Percentiles rank a stretch among this genome's conserved stretches.
These are phyloP conservation scores for Colletotrichum melonis DNA, from an alignment of 2,329 filamentous ascomycete genomes.

Conservation along the genomic window DNA sequence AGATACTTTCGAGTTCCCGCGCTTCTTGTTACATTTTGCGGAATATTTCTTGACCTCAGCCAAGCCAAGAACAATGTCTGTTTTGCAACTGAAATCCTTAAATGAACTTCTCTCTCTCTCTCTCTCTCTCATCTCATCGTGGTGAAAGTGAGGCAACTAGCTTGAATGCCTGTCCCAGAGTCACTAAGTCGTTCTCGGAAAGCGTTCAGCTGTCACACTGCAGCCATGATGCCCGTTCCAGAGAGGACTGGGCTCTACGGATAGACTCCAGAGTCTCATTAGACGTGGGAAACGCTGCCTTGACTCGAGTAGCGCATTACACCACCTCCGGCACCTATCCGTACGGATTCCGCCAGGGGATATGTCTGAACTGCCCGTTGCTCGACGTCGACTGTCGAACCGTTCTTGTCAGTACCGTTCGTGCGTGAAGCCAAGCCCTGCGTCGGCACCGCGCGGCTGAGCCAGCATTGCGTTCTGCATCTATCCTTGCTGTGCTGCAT, in stretches of 20 bases:
- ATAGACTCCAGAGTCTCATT: slow-evolving; percentile 10
- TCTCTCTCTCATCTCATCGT: background rate
- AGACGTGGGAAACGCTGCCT: slow-evolving; percentile 11
- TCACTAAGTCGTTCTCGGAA: background rate
- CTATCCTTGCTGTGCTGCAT: slow-evolving; percentile 2
- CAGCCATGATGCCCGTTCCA: slow-evolving; percentile 16
- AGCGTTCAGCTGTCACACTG: background rate
- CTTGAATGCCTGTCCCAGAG: background rate
- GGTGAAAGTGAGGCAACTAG: background rate
- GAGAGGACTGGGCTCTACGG: background rate
- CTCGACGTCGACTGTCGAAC: background rate
- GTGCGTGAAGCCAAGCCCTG: slow-evolving; percentile 3
- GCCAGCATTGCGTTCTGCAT: background rate
- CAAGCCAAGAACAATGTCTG: background rate
- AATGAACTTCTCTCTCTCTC: background rate
- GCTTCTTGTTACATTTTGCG: background rate
- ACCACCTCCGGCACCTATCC: background rate
- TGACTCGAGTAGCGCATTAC: slow-evolving; percentile 23
- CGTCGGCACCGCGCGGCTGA: slow-evolving; percentile 1
- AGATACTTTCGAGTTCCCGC: background rate
- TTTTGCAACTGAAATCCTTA: background rate
- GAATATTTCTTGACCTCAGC: background rate
- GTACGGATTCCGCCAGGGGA: too few relatives aligned
- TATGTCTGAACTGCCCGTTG: background rate
- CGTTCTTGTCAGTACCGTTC: slow-evolving; percentile 1